Conservation (phyloP, 2,329 filamentous ascomycete species). For the Neoarthrinium moseri region DNA sequence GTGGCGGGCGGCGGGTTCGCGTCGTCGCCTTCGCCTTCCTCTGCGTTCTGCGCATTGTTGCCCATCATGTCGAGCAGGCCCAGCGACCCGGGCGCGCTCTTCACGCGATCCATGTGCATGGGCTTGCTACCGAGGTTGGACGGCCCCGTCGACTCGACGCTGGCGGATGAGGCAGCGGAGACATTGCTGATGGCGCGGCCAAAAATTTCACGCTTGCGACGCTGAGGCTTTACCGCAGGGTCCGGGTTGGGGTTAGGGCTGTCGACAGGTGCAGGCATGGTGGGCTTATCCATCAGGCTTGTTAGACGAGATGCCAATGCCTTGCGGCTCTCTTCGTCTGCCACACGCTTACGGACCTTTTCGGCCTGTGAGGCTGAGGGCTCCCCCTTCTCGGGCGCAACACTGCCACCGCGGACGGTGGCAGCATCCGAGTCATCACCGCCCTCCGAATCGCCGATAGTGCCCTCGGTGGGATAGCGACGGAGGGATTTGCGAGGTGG, state of each 20-base stretch:
- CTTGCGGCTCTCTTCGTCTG: constrained; percentile 6
- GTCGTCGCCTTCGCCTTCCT: constrained; percentile 8
- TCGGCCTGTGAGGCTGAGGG: constrained; percentile 5
- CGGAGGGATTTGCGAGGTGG: constrained; percentile 24
- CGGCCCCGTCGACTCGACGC: constrained; percentile 42
- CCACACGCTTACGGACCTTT: constrained; percentile 17
- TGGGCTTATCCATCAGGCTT: constrained; percentile 16
- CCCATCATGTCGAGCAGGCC: constrained; percentile 15
- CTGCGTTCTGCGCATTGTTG: constrained; percentile 6
- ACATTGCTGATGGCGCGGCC: constrained; percentile 59
- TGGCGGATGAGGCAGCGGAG: constrained; percentile 46
- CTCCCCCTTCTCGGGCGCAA: not conserved
- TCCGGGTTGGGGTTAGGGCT: constrained; percentile 14
- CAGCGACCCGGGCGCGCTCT: constrained; percentile 10
- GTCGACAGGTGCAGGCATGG: constrained; percentile 10
- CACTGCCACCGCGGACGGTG: not conserved
- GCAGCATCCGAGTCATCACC: constrained; percentile 25
- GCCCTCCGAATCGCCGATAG: constrained; percentile 43
- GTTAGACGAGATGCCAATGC: constrained; percentile 24
- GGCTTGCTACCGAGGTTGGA: constrained; percentile 15
- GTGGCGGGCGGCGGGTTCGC: constrained; percentile 40
- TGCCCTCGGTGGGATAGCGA: constrained; percentile 32
- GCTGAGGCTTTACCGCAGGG: constrained; percentile 20
- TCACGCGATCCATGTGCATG: constrained; percentile 12
- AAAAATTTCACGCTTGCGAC: constrained; percentile 48